phyloP scores from a whole-genome alignment of 495 filamentous ascomycete genomes.

The Lasiosphaeriaceae sp. region DNA sequence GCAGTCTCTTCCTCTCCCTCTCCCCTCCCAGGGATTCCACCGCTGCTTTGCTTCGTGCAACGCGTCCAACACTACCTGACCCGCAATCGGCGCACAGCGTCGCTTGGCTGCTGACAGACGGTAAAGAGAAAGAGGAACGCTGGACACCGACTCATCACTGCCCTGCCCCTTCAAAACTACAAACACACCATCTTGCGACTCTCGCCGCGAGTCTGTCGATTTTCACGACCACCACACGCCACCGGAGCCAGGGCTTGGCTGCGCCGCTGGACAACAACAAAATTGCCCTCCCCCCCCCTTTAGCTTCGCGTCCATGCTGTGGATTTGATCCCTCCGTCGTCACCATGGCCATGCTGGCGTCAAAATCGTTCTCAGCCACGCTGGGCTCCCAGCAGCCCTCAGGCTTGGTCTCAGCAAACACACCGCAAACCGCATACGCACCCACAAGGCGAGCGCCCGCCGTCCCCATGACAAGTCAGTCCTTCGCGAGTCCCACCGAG shows the following conservation, averaged over 20 bases:
- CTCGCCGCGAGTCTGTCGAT: not conserved
- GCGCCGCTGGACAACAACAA: not conserved
- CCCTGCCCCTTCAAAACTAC: not conserved
- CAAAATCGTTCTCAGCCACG: slow-evolving; percentile 70
- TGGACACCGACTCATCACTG: slow-evolving; percentile 1
- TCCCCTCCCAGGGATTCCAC: not conserved
- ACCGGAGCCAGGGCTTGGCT: not conserved
- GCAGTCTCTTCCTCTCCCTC: too few relatives aligned
- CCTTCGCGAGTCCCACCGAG: slow-evolving; percentile 83
- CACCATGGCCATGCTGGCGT: slow-evolving; percentile 80
- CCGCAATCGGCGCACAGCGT: not conserved
- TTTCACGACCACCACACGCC: not conserved
- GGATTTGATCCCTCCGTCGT: slow-evolving; percentile 14
- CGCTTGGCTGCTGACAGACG: slow-evolving; percentile 7
- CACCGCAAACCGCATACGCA: slow-evolving; percentile 51
- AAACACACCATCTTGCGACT: not conserved
- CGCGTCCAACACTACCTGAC: slow-evolving; percentile 2
- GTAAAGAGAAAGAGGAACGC: not conserved
- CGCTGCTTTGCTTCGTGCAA: slow-evolving; percentile 7
- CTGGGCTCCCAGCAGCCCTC: slow-evolving; percentile 54
- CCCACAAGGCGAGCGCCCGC: slow-evolving; percentile 51
- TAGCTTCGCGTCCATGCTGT: slow-evolving; percentile 21
- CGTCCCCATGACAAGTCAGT: slow-evolving; percentile 56
- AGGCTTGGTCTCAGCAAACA: slow-evolving; percentile 46
- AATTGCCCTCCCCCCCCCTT: slow-evolving; percentile 12